A percentile compares a stretch with the other conserved stretches of the same genome.
phyloP scores from a whole-genome alignment of 2,329 filamentous ascomycete genomes.

The Neonectria magnoliae region DNA sequence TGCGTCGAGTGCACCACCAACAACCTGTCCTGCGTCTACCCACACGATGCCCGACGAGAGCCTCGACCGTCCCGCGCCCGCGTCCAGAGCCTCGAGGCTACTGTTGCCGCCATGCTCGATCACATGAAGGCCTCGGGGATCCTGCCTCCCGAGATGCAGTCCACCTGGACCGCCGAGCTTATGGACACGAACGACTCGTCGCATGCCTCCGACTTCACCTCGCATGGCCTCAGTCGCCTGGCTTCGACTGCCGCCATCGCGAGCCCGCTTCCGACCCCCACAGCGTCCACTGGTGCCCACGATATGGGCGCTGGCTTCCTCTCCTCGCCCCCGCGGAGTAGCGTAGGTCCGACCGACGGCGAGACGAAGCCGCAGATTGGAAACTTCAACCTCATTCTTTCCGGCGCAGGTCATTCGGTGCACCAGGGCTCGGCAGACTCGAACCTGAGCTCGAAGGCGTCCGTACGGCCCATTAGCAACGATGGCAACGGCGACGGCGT shows the following conservation, averaged over 20 bases:
- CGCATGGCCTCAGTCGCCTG: slow-evolving; percentile 42
- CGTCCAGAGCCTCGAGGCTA: slow-evolving; percentile 45
- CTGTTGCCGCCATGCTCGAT: slow-evolving; percentile 44
- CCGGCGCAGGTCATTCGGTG: slow-evolving; percentile 25
- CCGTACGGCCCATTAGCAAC: slow-evolving; percentile 41
- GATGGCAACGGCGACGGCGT: slow-evolving; percentile 42
- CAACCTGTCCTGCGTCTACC: slow-evolving; percentile 45
- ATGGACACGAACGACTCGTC: slow-evolving; percentile 38
- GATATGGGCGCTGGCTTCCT: slow-evolving; percentile 43
- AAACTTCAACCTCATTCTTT: slow-evolving; percentile 39
- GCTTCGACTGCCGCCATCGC: slow-evolving; percentile 44
- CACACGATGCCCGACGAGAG: slow-evolving; percentile 47
- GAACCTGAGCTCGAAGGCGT: slow-evolving; percentile 27
- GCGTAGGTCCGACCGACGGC: slow-evolving; percentile 40
- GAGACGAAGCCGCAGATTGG: slow-evolving; percentile 40
- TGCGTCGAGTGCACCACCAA: slow-evolving; percentile 45
- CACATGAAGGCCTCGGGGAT: slow-evolving; percentile 48
- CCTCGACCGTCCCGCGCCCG: slow-evolving; percentile 45
- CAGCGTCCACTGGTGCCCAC: slow-evolving; percentile 37
- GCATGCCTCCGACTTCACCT: slow-evolving; percentile 37
- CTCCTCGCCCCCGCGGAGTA: slow-evolving; percentile 42
- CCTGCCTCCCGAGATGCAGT: slow-evolving; percentile 40
- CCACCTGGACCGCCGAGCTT: slow-evolving; percentile 41
- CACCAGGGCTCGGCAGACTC: slow-evolving; percentile 26
- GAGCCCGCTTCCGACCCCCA: slow-evolving; percentile 42